Conservation (phyloP, 441 rosid species). For the Francoa sonchifolia region DNA sequence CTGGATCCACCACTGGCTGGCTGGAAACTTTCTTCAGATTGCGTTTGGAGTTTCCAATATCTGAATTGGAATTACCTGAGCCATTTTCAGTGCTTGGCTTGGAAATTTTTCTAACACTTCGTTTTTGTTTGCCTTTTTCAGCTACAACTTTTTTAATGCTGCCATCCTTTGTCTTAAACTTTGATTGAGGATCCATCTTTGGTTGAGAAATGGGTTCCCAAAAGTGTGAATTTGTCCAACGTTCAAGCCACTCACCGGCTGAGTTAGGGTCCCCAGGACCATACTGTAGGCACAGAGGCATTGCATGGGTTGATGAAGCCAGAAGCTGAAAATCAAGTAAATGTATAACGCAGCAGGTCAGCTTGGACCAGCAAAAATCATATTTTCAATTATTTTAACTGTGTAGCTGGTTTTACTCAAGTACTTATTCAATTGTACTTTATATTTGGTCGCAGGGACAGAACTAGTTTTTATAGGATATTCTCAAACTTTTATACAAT, state of each 20-base stretch:
- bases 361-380: not conserved
- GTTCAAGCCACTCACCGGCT: slow-evolving; percentile 51
- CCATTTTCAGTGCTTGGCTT: slow-evolving; percentile 23
- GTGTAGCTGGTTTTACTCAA: too few species aligned
- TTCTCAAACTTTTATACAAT: not conserved
- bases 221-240: slow-evolving; percentile 56
- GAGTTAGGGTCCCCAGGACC: slow-evolving; percentile 53
- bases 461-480: not conserved
- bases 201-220: slow-evolving; percentile 38
- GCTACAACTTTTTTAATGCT: slow-evolving; percentile 22
- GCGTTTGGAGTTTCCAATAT: slow-evolving; percentile 37
- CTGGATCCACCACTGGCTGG: slow-evolving; percentile 1
- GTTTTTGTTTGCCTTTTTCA: slow-evolving; percentile 31
- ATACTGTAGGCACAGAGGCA: slow-evolving; percentile 39
- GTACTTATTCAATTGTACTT: too few species aligned
- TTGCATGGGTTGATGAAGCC: slow-evolving; percentile 28
- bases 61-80: slow-evolving; percentile 25
- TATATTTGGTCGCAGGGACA: not conserved
- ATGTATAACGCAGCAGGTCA: too few species aligned
- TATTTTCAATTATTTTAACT: too few species aligned
- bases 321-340: slow-evolving; percentile 40
- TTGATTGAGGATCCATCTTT: slow-evolving; percentile 22
- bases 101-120: slow-evolving; percentile 27
- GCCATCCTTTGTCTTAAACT: slow-evolving; percentile 27
- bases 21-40: slow-evolving; percentile 32